phyloP scores from a whole-genome alignment of 805 yeast species.

The Saccharomycopsis babjevae region DNA sequence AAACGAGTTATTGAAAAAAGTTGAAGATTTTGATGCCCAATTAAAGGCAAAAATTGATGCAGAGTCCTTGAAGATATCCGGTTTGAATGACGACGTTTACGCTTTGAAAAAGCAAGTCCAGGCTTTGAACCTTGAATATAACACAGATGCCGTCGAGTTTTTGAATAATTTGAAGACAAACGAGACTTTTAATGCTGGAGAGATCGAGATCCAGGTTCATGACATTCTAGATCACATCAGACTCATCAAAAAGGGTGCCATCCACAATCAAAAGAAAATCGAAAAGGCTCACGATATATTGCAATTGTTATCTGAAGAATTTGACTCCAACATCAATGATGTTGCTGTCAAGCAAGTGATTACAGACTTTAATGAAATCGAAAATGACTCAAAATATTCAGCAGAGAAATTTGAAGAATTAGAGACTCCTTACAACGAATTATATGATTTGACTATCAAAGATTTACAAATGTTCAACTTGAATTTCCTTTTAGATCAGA shows the following conservation, averaged over 20 bases:
- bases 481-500: conserved; percentile 10
- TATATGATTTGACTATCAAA: conserved; percentile 10
- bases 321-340: conserved; percentile 80
- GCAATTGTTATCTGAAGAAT: conserved; percentile 40
- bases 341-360: conserved; percentile 74
- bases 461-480: conserved; percentile 9
- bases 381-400: conserved; percentile 17
- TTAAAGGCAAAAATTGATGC: conserved; percentile 2
- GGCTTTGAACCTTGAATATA: conserved; percentile 12
- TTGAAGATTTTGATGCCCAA: background rate
- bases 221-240: conserved; percentile 1
- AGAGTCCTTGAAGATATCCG: conserved; percentile 10
- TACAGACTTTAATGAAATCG: conserved; percentile 35
- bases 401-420: conserved; percentile 7
- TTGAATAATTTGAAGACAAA: conserved; percentile 7
- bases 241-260: conserved; percentile 14
- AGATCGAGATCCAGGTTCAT: conserved; percentile 1
- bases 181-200: background rate
- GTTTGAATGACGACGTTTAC: conserved; percentile 13
- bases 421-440: conserved; percentile 19
- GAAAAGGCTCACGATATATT: conserved; percentile 30
- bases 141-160: conserved; percentile 14
- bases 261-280: conserved; percentile 8
- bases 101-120: conserved; percentile 8
- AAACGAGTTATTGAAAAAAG: conserved; percentile 6